These are phyloP conservation scores for Achaetomium macrosporum DNA, from an alignment of 2,329 filamentous ascomycete species.

Conservation along the genomic window DNA sequence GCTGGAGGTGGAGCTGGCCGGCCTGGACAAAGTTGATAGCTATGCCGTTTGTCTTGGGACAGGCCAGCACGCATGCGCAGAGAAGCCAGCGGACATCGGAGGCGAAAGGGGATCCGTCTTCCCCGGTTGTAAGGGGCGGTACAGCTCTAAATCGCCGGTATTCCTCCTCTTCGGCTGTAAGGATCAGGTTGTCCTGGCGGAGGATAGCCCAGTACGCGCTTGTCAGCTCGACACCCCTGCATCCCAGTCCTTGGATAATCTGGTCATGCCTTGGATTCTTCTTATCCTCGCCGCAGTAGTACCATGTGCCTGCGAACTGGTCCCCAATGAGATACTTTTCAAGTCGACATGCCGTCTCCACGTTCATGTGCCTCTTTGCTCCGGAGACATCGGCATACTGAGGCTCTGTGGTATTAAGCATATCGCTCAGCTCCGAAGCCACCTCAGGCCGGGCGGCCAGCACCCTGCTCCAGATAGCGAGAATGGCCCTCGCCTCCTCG, in stretches of 20 bases:
- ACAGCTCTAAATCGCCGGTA: conserved; percentile 1
- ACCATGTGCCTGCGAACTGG: conserved; percentile 20
- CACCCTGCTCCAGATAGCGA: conserved; percentile 22
- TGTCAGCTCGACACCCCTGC: conserved; percentile 17
- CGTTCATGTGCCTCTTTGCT: conserved; percentile 10
- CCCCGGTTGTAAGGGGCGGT: not conserved
- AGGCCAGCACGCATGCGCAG: conserved; percentile 13
- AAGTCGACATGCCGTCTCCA: conserved; percentile 6
- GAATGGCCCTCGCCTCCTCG: conserved; percentile 20
- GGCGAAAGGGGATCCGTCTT: not conserved
- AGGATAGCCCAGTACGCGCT: conserved; percentile 23
- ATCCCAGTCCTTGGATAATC: conserved; percentile 19
- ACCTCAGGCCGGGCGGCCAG: conserved; percentile 12
- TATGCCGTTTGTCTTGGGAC: conserved; percentile 7
- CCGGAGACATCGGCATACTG: conserved; percentile 23
- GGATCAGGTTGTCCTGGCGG: conserved; percentile 9
- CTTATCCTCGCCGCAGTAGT: conserved; percentile 17
- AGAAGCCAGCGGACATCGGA: conserved; percentile 9
- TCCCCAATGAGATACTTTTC: conserved; percentile 14
- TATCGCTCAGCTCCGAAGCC: conserved; percentile 9
- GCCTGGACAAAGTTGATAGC: conserved; percentile 15
- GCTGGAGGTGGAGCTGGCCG: conserved; percentile 13
- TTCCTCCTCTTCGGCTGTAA: conserved; percentile 21
- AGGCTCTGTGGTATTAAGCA: conserved; percentile 8
- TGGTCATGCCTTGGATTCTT: conserved; percentile 4